Conservation (phyloP, 2,329 filamentous ascomycete genomes). For the Bipolaris cookei region DNA sequence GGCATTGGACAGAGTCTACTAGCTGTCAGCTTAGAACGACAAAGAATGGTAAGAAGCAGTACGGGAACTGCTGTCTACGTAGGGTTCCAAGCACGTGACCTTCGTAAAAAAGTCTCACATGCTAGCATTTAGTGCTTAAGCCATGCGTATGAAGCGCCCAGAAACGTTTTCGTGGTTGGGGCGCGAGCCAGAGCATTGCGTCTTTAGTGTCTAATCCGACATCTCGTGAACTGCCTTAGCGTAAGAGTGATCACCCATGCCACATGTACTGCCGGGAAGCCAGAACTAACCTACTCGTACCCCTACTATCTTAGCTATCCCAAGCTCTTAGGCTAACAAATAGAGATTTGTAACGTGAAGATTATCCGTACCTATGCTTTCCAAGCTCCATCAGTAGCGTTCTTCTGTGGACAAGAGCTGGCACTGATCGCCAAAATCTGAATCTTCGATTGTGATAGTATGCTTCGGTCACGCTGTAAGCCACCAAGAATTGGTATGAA, state of each 20-base stretch:
- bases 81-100: neutral
- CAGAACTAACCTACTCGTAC: neutral
- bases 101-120: conserved; percentile 1
- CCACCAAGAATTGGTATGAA: neutral
- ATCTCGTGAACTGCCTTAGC: conserved; percentile 1
- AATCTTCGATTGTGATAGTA: neutral
- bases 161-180: neutral
- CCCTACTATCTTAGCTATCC: neutral
- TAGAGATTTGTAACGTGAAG: neutral
- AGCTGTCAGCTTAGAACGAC: conserved; percentile 3
- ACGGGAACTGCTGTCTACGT: neutral
- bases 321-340: neutral
- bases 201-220: neutral
- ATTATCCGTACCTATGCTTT: neutral
- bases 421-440: neutral
- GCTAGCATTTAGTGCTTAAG: neutral
- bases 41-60: conserved; percentile 11
- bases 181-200: neutral
- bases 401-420: neutral
- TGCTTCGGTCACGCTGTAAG: neutral
- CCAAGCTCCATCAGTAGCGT: neutral
- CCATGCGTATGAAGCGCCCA: conserved; percentile 4
- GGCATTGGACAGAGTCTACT: conserved; percentile 11
- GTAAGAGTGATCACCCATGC: neutral
- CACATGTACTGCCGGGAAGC: neutral